A percentile compares a stretch with the other conserved stretches of the same genome.
Evolutionary conservation across 139 green algal genomes (phyloP).

Genomic region (Tetratostichococcus sp.): DNA sequence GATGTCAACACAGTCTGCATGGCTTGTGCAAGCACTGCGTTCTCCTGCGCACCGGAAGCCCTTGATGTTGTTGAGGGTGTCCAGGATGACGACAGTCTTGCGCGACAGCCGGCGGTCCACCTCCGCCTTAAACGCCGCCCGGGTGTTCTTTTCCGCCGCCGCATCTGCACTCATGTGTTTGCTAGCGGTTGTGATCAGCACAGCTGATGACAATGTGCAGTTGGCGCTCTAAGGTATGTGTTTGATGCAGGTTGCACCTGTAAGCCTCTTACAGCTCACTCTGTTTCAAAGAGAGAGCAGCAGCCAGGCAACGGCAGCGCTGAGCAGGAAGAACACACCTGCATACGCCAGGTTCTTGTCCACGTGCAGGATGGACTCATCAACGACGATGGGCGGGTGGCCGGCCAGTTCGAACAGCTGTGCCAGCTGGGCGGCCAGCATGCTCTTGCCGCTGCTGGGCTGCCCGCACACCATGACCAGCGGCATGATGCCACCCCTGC

Average conservation of each 20-base stretch:
- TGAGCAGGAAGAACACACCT: constrained; percentile 28
- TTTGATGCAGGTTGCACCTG: too few relatives aligned
- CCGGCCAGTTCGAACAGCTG: constrained; percentile 26
- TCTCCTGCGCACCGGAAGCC: constrained; percentile 40
- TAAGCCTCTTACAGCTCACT: too few relatives aligned
- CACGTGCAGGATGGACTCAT: constrained; percentile 69
- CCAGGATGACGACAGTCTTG: constrained; percentile 71
- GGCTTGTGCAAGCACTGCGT: too few relatives aligned
- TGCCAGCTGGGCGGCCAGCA: constrained; percentile 38
- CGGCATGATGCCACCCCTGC: constrained; percentile 38
- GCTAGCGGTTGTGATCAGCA: neutral
- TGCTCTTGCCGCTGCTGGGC: constrained; percentile 81
- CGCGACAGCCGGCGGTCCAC: constrained; percentile 61
- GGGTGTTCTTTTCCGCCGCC: constrained; percentile 75
- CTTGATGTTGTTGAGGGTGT: constrained; percentile 96
- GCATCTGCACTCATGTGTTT: constrained; percentile 47
- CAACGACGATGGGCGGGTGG: constrained; percentile 54
- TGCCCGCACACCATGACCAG: constrained; percentile 83
- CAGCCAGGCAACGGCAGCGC: neutral
- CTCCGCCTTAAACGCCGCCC: constrained; percentile 62
- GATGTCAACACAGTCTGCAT: too few relatives aligned
- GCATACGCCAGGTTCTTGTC: constrained; percentile 62
- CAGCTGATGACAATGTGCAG: neutral
- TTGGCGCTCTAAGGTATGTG: neutral
- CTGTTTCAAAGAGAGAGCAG: too few relatives aligned